phyloP scores from a whole-genome alignment of 345 rosid species.

The Eucalyptus polybractea region DNA sequence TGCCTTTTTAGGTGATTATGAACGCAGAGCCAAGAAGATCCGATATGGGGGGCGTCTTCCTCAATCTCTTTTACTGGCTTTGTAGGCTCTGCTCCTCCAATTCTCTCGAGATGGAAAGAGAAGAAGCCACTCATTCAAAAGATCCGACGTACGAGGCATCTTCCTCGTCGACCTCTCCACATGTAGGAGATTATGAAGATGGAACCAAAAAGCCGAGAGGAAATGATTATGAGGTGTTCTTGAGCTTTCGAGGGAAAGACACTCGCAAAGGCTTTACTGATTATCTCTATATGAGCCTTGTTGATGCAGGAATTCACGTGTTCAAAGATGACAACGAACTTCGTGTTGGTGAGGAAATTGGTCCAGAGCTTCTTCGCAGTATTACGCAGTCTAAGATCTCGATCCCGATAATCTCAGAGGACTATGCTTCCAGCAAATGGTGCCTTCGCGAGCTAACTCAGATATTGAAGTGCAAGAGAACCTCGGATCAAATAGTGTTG shows the following conservation, averaged over 20 bases:
- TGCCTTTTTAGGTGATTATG: neutral
- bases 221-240: neutral
- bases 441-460: neutral
- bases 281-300: neutral
- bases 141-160: neutral
- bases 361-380: neutral
- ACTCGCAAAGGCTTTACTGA: neutral
- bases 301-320: neutral
- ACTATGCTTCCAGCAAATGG: neutral
- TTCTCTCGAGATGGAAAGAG: neutral
- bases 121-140: neutral
- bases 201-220: neutral
- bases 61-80: neutral
- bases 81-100: neutral
- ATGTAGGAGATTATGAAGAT: neutral
- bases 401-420: accelerated
- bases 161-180: neutral
- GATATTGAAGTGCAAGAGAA: neutral
- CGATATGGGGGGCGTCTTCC: neutral
- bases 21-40: neutral
- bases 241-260: neutral
- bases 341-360: neutral
- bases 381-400: neutral
- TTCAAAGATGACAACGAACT: neutral
- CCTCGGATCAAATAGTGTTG: neutral